Evolutionary conservation across 805 yeast species (phyloP).

Genomic region (Candida sakaeoensis): DNA sequence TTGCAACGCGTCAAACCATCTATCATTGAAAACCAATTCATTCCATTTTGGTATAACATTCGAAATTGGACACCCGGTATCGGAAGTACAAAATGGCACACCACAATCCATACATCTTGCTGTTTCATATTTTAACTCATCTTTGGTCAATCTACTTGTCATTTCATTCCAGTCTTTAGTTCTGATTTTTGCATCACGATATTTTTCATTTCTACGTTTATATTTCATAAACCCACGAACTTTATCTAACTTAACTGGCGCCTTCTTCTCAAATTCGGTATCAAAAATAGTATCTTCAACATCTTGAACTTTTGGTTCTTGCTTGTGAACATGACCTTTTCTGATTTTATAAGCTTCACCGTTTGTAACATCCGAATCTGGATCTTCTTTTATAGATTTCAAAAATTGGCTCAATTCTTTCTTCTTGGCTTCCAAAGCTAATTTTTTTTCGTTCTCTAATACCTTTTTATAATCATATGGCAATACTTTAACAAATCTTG

Average conservation of each 20-base stretch:
- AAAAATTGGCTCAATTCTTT: constrained; percentile 64
- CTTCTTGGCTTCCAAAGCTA: constrained; percentile 60
- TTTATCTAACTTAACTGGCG: constrained; percentile 66
- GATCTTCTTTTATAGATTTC: constrained; percentile 73
- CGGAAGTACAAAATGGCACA: constrained; percentile 97
- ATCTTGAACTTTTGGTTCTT: constrained; percentile 85
- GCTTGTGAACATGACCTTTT: constrained; percentile 43
- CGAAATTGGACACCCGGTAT: constrained; percentile 96
- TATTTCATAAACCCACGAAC: constrained; percentile 91
- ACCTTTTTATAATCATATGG: constrained; percentile 91
- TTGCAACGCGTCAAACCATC: constrained; percentile 92
- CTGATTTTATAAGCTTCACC: constrained; percentile 72
- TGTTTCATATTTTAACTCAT: constrained; percentile 85
- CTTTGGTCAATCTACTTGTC: constrained; percentile 73
- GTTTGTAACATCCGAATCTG: constrained; percentile 81
- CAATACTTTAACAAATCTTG: constrained; percentile 87
- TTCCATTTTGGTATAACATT: constrained; percentile 98
- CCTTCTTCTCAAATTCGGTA: constrained; percentile 58
- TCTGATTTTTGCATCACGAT: constrained; percentile 74
- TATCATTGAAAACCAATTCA: constrained; percentile 89
- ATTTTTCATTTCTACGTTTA: constrained; percentile 81
- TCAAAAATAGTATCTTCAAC: constrained; percentile 85
- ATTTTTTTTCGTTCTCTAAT: constrained; percentile 68
- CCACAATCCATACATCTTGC: constrained; percentile 99
- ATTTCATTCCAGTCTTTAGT: constrained; percentile 91